Evolutionary conservation across 257 asterid genomes (phyloP).

Genomic region (Jasminum sambac): DNA sequence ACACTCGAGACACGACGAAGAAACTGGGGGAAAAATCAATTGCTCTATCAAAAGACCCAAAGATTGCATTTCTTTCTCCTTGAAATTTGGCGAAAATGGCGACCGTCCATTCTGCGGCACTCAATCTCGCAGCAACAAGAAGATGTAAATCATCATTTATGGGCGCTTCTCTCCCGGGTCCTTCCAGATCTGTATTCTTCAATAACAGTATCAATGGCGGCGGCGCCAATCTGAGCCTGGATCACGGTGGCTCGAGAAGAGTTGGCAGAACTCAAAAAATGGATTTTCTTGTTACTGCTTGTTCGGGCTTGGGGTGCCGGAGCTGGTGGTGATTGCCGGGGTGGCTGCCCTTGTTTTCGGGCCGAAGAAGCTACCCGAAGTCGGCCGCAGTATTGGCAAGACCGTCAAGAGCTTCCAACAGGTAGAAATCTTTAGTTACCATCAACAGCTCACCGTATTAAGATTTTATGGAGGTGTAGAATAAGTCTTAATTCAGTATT

Average conservation of each 20-base stretch:
- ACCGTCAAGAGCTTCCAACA: conserved; percentile 82
- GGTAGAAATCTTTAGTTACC: conserved; percentile 25
- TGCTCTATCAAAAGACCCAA: background rate
- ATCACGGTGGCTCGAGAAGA: conserved; percentile 24
- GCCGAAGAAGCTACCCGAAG: conserved; percentile 80
- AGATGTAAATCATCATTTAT: background rate
- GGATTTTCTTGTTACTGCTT: conserved; percentile 67
- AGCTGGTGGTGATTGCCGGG: conserved; percentile 79
- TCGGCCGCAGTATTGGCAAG: conserved; percentile 75
- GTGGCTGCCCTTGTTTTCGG: conserved; percentile 75
- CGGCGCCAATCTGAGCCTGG: conserved; percentile 27
- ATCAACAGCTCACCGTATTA: no score
- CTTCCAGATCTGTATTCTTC: conserved; percentile 56
- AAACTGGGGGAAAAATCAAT: background rate
- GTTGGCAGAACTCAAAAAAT: conserved; percentile 26
- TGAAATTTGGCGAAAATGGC: background rate
- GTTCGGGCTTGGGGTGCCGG: conserved; percentile 90
- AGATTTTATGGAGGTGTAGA: no score
- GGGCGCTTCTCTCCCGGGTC: conserved; percentile 6
- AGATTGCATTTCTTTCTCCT: background rate
- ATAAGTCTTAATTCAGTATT: no score
- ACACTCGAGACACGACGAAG: background rate
- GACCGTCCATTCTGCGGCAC: background rate
- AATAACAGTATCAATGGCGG: conserved; percentile 26
- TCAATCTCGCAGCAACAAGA: background rate